Percentiles rank a stretch among this genome's conserved stretches.
These are phyloP conservation scores for Phytophthora sojae DNA, from an alignment of 352 stramenopile species.

Conservation along the genomic window DNA sequence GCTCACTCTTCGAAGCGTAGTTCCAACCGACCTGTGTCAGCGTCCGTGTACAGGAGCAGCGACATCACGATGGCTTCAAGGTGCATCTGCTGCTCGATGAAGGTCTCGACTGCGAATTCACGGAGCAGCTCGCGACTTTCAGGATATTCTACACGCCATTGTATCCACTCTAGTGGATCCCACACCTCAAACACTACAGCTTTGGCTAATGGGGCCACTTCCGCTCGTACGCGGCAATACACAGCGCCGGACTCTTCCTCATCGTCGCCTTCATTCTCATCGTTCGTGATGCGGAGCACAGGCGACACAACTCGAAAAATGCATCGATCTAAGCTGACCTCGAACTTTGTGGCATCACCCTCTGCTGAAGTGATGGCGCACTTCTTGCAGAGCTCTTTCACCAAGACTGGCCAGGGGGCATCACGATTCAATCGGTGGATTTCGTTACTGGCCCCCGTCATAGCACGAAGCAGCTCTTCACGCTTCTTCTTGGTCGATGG, in stretches of 20 bases:
- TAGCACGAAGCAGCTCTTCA: slow-evolving; percentile 22
- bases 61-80: slow-evolving; percentile 63
- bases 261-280: slow-evolving; percentile 27
- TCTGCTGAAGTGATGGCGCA: slow-evolving; percentile 21
- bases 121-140: slow-evolving; percentile 62
- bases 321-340: slow-evolving; percentile 48
- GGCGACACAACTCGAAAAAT: slow-evolving; percentile 47
- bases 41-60: slow-evolving; percentile 50
- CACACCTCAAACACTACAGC: slow-evolving; percentile 50
- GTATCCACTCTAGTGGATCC: slow-evolving; percentile 29
- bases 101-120: slow-evolving; percentile 63
- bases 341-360: slow-evolving; percentile 1
- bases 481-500: slow-evolving; percentile 35
- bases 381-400: slow-evolving; percentile 49
- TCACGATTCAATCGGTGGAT: slow-evolving; percentile 26
- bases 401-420: slow-evolving; percentile 43
- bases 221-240: slow-evolving; percentile 53
- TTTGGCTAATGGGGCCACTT: slow-evolving; percentile 31
- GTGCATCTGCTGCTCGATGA: slow-evolving; percentile 68
- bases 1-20: slow-evolving; percentile 66
- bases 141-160: slow-evolving; percentile 52
- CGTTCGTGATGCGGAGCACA: slow-evolving; percentile 46
- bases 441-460: slow-evolving; percentile 30
- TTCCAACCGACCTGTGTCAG: slow-evolving; percentile 27
- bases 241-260: slow-evolving; percentile 25